Evolutionary conservation across 495 filamentous ascomycete species (phyloP).

Genomic region (Baudoinia panamericana): DNA sequence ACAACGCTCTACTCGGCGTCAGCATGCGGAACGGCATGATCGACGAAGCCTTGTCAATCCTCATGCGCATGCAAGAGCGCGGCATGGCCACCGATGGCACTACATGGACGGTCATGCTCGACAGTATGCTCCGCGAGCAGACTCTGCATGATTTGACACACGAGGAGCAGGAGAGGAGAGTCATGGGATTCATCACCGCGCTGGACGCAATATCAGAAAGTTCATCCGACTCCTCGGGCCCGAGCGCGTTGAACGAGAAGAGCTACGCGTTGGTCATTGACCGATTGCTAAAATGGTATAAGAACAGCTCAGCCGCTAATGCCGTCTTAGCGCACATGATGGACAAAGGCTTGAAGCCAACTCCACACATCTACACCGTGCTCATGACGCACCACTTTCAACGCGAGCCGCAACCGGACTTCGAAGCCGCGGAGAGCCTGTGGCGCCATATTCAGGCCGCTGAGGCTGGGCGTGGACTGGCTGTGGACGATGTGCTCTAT

Average conservation of each 20-base stretch:
- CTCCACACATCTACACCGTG: slow-evolving; percentile 53
- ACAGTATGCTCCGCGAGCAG: slow-evolving; percentile 33
- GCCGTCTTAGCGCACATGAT: slow-evolving; percentile 49
- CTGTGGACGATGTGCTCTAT: slow-evolving; percentile 49
- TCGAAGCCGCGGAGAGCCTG: slow-evolving; percentile 42
- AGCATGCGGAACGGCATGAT: slow-evolving; percentile 36
- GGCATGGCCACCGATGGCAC: slow-evolving; percentile 36
- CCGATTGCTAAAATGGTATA: slow-evolving; percentile 37
- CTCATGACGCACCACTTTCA: slow-evolving; percentile 55
- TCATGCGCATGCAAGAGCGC: slow-evolving; percentile 36
- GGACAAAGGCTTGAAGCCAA: slow-evolving; percentile 36
- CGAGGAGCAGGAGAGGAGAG: slow-evolving; percentile 27
- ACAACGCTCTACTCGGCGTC: slow-evolving; percentile 51
- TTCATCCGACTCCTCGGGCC: slow-evolving; percentile 39
- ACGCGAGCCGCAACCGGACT: slow-evolving; percentile 42
- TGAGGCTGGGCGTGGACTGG: slow-evolving; percentile 18
- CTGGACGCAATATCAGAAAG: slow-evolving; percentile 32
- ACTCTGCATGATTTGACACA: slow-evolving; percentile 17
- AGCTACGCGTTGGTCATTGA: slow-evolving; percentile 54
- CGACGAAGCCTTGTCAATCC: slow-evolving; percentile 30
- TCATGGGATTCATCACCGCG: slow-evolving; percentile 36
- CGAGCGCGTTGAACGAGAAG: too few relatives aligned
- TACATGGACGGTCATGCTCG: slow-evolving; percentile 44
- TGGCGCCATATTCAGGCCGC: slow-evolving; percentile 35
- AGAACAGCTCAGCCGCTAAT: slow-evolving; percentile 40